Evolutionary conservation across 768 basidiomycete species (phyloP).

Genomic region (Hemileccinum rubropunctum): DNA sequence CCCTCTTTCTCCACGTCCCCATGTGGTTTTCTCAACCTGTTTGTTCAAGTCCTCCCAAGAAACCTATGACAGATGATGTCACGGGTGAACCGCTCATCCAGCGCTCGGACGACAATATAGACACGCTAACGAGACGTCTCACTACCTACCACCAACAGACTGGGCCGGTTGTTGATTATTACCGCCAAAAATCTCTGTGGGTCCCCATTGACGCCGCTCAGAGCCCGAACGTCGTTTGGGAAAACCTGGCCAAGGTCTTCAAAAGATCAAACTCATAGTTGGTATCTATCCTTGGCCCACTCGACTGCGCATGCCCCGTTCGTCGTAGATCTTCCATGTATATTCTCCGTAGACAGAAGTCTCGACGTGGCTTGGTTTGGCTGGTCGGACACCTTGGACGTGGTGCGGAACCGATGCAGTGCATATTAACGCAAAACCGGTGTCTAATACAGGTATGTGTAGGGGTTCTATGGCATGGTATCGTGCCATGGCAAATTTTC

Average conservation of each 20-base stretch:
- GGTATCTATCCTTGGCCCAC: too few relatives aligned
- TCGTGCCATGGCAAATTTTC: slow-evolving; percentile 6
- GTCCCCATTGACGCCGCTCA: slow-evolving; percentile 91
- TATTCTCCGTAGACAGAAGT: slow-evolving; percentile 18
- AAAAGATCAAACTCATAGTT: slow-evolving; percentile 27
- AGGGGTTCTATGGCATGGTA: slow-evolving; percentile 6
- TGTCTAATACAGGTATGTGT: slow-evolving; percentile 24
- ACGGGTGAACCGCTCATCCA: slow-evolving; percentile 96
- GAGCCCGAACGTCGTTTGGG: slow-evolving; percentile 91
- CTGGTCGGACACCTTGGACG: not conserved
- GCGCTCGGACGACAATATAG: slow-evolving; percentile 96
- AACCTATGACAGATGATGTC: slow-evolving; percentile 88
- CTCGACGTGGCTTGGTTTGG: slow-evolving; percentile 2
- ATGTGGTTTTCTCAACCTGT: slow-evolving; percentile 10
- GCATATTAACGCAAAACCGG: slow-evolving; percentile 5
- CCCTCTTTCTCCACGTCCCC: not conserved
- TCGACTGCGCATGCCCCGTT: slow-evolving; percentile 1
- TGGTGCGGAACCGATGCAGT: not conserved
- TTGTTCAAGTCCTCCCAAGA: slow-evolving; percentile 88
- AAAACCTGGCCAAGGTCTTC: slow-evolving; percentile 67
- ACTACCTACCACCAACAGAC: slow-evolving; percentile 90
- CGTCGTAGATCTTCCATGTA: slow-evolving; percentile 27
- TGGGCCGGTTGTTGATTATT: slow-evolving; percentile 94
- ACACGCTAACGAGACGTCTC: slow-evolving; percentile 89
- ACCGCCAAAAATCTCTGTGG: slow-evolving; percentile 91